Base-by-base conservation (phyloP, 768 basidiomycete genomes). In the Kwoniella dejecticola region DNA sequence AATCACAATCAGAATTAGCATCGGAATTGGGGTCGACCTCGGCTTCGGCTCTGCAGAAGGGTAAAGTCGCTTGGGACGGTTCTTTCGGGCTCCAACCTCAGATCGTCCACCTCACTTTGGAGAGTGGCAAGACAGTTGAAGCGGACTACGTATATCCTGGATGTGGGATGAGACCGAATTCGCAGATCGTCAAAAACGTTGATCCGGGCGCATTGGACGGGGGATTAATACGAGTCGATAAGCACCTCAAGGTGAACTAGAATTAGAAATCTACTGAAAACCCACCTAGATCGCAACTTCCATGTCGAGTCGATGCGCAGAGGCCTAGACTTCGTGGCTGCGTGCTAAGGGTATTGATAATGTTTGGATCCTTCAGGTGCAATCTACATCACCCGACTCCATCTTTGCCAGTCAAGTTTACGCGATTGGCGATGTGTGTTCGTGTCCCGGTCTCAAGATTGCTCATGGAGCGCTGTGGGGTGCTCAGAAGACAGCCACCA, bases 101-200 rank as follows among this genome's bases (percentile, higher is more conserved):
- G 2, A 23, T 61, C 15, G 69, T 63, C 47, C 65, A 36, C 2
- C 36, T 76, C 46, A 66, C 30, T 27, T 57, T 71, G 11, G 53
- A 53, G 24, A 69, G 66, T 30, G 74, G 77, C 2, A 70, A 71
- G 48, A 52, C 49, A 12, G 12, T 67, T 12, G 52, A 63, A 50
- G 75, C 72, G 48, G 77, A 78, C 41, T 78, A 62, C 52, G 66
- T 78, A 30, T 76, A 76, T 54, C 21, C 72, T 12, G 62, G 69
- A 21, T 59, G 67, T 17, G 77, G 77, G 11, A 76, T 76, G 64
- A 70, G 66, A 42, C 59, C 71, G 6, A 70, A 70, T 36, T 46
- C 64, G 23, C 47, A 50, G 11, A 31, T 78, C 12, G 63, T 78
- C 1, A 57, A 58, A 13, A 55, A 60, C 13, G 63, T 60, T 3